Conservation (phyloP, 805 yeast species). For the Pichia nanzhaoensis region DNA sequence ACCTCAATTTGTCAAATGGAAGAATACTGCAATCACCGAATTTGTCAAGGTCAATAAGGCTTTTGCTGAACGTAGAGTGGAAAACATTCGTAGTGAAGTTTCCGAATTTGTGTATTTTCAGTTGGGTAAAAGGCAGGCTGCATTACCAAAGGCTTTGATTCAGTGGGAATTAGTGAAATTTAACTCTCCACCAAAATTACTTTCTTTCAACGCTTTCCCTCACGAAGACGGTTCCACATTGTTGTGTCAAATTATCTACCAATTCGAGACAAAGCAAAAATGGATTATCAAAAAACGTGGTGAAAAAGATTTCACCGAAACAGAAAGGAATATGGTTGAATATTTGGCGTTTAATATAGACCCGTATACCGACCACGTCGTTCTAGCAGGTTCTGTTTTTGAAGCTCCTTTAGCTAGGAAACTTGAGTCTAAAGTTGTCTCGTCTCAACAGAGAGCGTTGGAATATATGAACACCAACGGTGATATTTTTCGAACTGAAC, state of each 20-base stretch:
- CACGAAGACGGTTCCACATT: constrained; percentile 33
- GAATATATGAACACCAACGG: constrained; percentile 29
- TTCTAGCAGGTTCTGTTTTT: constrained; percentile 61
- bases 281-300: constrained; percentile 41
- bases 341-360: constrained; percentile 57
- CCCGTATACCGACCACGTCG: constrained; percentile 48
- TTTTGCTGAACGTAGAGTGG: constrained; percentile 58
- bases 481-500: constrained; percentile 33
- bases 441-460: constrained; percentile 25
- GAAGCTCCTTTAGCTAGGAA: constrained; percentile 43
- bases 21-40: constrained; percentile 72
- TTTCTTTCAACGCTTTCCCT: constrained; percentile 55
- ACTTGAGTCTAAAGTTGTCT: constrained; percentile 23
- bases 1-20: constrained; percentile 72
- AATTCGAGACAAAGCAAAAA: constrained; percentile 56
- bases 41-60: constrained; percentile 76
- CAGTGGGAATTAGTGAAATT: constrained; percentile 76
- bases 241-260: constrained; percentile 48
- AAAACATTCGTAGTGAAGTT: constrained; percentile 37
- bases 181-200: constrained; percentile 63
- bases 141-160: constrained; percentile 53
- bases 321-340: constrained; percentile 51
- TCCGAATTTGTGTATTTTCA: constrained; percentile 63
- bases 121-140: constrained; percentile 41
- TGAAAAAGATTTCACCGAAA: constrained; percentile 36